phyloP scores from a whole-genome alignment of 2,329 filamentous ascomycete genomes.

The Aphanocladium album region DNA sequence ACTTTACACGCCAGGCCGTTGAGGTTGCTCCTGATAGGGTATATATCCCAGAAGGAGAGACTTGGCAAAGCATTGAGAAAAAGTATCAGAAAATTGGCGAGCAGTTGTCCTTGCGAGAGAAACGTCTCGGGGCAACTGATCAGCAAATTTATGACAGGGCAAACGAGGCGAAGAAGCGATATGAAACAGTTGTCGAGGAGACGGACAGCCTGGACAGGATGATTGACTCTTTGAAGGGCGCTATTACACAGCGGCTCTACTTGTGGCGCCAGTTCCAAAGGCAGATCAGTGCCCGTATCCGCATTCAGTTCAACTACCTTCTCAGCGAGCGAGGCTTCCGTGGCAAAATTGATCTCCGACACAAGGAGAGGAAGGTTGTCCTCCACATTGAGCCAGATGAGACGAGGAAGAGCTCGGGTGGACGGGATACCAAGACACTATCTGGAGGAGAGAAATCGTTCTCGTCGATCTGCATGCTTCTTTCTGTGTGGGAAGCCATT shows the following conservation, averaged over 20 bases:
- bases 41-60: slow-evolving; percentile 60
- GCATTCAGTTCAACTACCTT: slow-evolving; percentile 81
- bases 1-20: slow-evolving; percentile 52
- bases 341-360: slow-evolving; percentile 74
- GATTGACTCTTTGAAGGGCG: slow-evolving; percentile 44
- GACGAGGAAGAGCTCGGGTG: slow-evolving; percentile 63
- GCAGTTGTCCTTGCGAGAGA: slow-evolving; percentile 54
- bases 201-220: slow-evolving; percentile 37
- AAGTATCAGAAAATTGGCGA: slow-evolving; percentile 51
- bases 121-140: slow-evolving; percentile 57
- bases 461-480: slow-evolving; percentile 87
- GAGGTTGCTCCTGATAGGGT: slow-evolving; percentile 52
- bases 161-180: slow-evolving; percentile 34
- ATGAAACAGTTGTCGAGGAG: slow-evolving; percentile 38
- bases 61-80: slow-evolving; percentile 47
- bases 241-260: slow-evolving; percentile 63
- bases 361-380: slow-evolving; percentile 67
- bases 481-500: slow-evolving; percentile 97
- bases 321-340: slow-evolving; percentile 86
- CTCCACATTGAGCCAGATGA: slow-evolving; percentile 69
- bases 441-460: slow-evolving; percentile 98
- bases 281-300: slow-evolving; percentile 78
- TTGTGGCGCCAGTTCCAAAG: slow-evolving; percentile 80
- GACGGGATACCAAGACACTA: slow-evolving; percentile 82
- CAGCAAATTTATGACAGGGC: slow-evolving; percentile 56